These are phyloP conservation scores for Schwanniomyces etchellsii DNA, from an alignment of 1,139 yeast species.

Conservation along the genomic window DNA sequence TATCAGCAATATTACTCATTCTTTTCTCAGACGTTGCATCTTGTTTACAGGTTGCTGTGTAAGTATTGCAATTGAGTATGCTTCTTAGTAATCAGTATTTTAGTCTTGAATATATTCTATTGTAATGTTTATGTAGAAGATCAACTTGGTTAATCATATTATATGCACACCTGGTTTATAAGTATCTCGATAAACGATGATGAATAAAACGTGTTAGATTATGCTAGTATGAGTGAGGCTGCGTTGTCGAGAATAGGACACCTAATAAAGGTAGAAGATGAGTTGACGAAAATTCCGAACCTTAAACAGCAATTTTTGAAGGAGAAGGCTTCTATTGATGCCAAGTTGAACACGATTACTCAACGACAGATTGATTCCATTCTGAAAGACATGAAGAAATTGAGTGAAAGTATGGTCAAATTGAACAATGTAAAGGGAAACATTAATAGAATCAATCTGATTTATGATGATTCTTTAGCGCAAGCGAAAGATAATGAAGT, in stretches of 20 bases:
- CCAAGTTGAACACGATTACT: conserved; percentile 61
- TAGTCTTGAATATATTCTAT: too few species aligned
- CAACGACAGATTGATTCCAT: conserved; percentile 55
- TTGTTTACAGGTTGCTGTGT: too few species aligned
- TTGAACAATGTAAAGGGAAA: conserved; percentile 48
- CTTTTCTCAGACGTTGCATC: too few species aligned
- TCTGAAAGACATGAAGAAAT: conserved; percentile 30
- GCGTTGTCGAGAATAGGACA: conserved; percentile 41
- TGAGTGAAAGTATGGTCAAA: conserved; percentile 31
- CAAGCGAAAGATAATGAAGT: conserved; percentile 53
- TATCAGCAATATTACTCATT: too few species aligned
- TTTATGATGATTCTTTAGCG: conserved; percentile 48
- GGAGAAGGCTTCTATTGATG: conserved; percentile 70
- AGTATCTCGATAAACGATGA: too few species aligned
- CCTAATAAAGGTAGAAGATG: conserved; percentile 47
- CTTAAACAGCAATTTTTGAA: conserved; percentile 57
- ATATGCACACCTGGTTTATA: too few species aligned
- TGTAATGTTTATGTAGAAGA: too few species aligned
- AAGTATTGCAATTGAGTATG: too few species aligned
- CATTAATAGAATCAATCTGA: conserved; percentile 53
- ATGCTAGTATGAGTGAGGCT: conserved; percentile 31
- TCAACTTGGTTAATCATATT: too few species aligned
- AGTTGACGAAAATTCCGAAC: conserved; percentile 49
- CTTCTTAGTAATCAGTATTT: too few species aligned
- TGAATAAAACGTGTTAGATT: background rate